Percentiles rank a stretch among this genome's conserved stretches.
Conservation (phyloP, 2,329 filamentous ascomycete genomes). For the Thelonectria rubi region DNA sequence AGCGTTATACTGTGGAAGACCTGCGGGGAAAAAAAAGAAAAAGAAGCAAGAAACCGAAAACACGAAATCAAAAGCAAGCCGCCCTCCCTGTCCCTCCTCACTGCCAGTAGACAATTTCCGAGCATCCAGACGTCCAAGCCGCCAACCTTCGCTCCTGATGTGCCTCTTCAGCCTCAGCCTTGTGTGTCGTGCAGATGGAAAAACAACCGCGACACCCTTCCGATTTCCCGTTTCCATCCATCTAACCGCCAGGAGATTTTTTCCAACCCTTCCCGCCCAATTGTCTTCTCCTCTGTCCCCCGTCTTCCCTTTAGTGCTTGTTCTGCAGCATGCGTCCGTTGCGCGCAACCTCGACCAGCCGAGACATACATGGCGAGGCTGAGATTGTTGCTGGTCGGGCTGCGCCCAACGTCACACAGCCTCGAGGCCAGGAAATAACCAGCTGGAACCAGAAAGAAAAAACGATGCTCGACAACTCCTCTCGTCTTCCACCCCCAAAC, state of each 20-base stretch:
- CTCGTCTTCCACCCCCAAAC: slow-evolving; percentile 43
- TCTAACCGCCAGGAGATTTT: slow-evolving; percentile 41
- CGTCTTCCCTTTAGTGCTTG: slow-evolving; percentile 12
- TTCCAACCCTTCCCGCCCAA: slow-evolving; percentile 36
- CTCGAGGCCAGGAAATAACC: slow-evolving; percentile 25
- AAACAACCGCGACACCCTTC: slow-evolving; percentile 29
- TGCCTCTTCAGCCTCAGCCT: slow-evolving; percentile 4
- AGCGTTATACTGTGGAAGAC: slow-evolving; percentile 32
- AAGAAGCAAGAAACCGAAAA: slow-evolving; percentile 5
- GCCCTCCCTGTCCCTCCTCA: slow-evolving; percentile 20
- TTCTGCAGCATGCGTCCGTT: slow-evolving; percentile 5
- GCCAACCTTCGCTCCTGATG: slow-evolving; percentile 20
- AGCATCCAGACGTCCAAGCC: slow-evolving; percentile 35
- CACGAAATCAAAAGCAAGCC: slow-evolving; percentile 35
- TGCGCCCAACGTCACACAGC: slow-evolving; percentile 9
- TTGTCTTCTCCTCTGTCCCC: slow-evolving; percentile 18
- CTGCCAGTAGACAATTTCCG: slow-evolving; percentile 32
- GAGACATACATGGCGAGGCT: not conserved
- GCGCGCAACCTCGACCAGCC: slow-evolving; percentile 12
- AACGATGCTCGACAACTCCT: slow-evolving; percentile 42
- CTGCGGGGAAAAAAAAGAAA: slow-evolving; percentile 31
- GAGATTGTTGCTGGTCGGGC: slow-evolving; percentile 7
- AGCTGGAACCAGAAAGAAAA: slow-evolving; percentile 21
- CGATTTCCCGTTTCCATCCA: slow-evolving; percentile 32
- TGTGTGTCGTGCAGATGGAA: slow-evolving; percentile 26